A percentile compares a stretch with the other conserved stretches of the same genome.
Conservation (phyloP, 2,329 filamentous ascomycete species). For the Helotiales sp. region DNA sequence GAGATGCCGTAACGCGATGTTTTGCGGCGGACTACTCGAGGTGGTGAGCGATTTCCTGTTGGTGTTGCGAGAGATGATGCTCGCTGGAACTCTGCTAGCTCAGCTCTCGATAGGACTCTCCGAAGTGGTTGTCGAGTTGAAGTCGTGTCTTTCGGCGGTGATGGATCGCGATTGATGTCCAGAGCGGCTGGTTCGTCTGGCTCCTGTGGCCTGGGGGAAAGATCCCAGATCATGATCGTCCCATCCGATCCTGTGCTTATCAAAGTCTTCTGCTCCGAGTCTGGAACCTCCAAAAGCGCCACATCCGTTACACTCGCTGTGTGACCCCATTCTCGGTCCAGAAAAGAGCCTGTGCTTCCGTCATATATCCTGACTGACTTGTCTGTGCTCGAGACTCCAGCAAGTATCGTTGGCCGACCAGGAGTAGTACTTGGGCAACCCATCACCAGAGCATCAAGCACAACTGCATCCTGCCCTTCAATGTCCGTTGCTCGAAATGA, state of each 20-base stretch:
- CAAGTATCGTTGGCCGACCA: conserved; percentile 62
- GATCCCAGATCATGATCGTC: conserved; percentile 75
- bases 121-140: conserved; percentile 72
- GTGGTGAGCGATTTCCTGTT: conserved; percentile 54
- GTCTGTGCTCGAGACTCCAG: conserved; percentile 91
- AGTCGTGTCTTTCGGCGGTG: conserved; percentile 47
- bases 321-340: conserved; percentile 92
- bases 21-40: conserved; percentile 53
- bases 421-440: conserved; percentile 55
- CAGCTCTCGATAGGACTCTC: conserved; percentile 82
- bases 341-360: conserved; percentile 69
- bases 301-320: conserved; percentile 91
- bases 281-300: conserved; percentile 61
- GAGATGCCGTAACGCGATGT: conserved; percentile 53
- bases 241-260: conserved; percentile 79
- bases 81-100: conserved; percentile 77
- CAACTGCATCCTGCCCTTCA: conserved; percentile 76
- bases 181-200: conserved; percentile 23
- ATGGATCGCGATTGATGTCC: conserved; percentile 23
- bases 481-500: conserved; percentile 84
- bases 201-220: conserved; percentile 27
- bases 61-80: conserved; percentile 41
- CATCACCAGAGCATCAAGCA: conserved; percentile 75
- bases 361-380: conserved; percentile 95
- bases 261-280: conserved; percentile 56